Base-by-base conservation (phyloP, 768 basidiomycete genomes). In the Boletellus sp. region DNA sequence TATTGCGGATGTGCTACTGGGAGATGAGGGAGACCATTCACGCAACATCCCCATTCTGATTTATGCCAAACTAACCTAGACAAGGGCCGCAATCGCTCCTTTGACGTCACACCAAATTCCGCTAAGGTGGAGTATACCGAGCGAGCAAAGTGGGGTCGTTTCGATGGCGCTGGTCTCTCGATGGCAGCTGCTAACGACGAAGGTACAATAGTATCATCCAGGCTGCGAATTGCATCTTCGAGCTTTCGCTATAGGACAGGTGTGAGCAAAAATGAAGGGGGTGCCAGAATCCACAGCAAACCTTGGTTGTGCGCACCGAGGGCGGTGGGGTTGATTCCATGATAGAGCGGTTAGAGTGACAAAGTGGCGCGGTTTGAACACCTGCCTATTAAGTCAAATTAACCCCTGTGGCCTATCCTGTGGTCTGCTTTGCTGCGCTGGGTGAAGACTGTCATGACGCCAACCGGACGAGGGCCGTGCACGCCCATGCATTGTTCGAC, bases 111-210 rank as follows among this genome's bases (percentile, higher is more conserved):
- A 5, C 85, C 85, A 62, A 90, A 88, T 69, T 89, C 91, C 39
- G 85, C 78, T 38, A 92, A 74, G 3, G 86, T 86, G 2, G 88
- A 83, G 64, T 90, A 92, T 3, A 92, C 62, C 1, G 87, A 84
- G 13, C 75, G 81, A 6, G 78, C 72, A 48, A 78, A 65, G 19
- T 73, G 68, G 38, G 73, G 77, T 56, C 85, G 83, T 19, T 77
- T 78, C n/a, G 81, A 70, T 16, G 79, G 73, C 5, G 60, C 55
- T 3, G 70, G 67, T 20, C 58, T 67, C 26, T 70, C 71, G 48
- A 50, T 39, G 12, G 48, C 17, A 52, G 69, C 57, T 48, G 55
- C 20, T 10, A 58, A 28, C 17, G 72, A 69, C 8, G 63, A 57
- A 2, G 76, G 59, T 15, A 70, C 68, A 17, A 87, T 78, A 11